Base-by-base conservation (phyloP, 768 basidiomycete genomes). In the Xerocomus brunneocitrinus region DNA sequence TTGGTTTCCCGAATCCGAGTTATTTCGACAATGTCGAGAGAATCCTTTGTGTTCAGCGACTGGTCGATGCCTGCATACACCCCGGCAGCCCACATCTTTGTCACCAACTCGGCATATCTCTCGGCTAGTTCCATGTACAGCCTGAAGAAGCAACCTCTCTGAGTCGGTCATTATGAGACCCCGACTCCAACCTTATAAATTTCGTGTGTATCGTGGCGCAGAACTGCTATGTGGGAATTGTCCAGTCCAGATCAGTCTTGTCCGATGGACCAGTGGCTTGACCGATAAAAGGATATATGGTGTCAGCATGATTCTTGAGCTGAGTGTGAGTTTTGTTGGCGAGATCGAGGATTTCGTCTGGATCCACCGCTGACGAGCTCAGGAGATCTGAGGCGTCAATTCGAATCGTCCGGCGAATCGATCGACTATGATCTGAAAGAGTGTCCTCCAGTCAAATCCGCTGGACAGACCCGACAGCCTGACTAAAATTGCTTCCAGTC, bases 401-500 rank as follows among this genome's bases (percentile, higher is more conserved):
- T n/a, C n/a, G n/a, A n/a, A n/a, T n/a, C n/a, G n/a, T n/a, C n/a
- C n/a, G n/a, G n/a, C n/a, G 25, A 75, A 76, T 7, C 77, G 73
- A 40, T 78, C 69, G 4, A 69, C 63, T 22, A 79, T 60, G 30
- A 72, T 67, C 9, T 69, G 66, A 12, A 70, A 57, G 34, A 77
- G 61, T 3, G 67, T 65, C 27, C 60, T 59, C 79, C 79, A 79
- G 57, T 80, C 76, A 3, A 78, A 51, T 0, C 68, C 69, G 46
- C 70, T 75, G 0, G 54, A 51, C 12, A 39, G 50, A 5, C 24
- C 27, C 7, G 31, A 34, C 22, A 56, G 42, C 8, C 51, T 35
- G 24, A 28, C 31, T 31, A 62, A 19, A 10, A 12, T 35, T 14
- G 55, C 51, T 3, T 31, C 47, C 25, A 62, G 42, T 6, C 34